Evolutionary conservation across 352 stramenopile species (phyloP).

Genomic region (Phytopythium helicoides): DNA sequence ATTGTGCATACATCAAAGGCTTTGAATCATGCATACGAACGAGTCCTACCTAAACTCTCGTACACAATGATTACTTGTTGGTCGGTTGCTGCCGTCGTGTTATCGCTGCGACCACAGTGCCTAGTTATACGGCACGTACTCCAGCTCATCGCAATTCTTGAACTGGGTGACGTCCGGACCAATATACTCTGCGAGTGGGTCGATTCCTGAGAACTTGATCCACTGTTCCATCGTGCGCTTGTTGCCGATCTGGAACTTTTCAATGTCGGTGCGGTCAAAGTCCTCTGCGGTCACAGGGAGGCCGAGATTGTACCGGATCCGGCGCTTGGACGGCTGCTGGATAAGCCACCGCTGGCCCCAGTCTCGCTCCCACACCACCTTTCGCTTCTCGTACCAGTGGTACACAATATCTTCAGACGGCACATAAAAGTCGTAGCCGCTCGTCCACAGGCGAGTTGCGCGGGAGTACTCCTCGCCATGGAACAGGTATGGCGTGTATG

Average conservation of each 20-base stretch:
- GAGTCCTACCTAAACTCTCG: too few relatives aligned
- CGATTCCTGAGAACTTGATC: slow-evolving; percentile 77
- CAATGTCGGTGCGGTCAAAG: slow-evolving; percentile 70
- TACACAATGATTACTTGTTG: too few relatives aligned
- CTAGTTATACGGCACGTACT: slow-evolving; percentile 58
- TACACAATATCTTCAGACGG: slow-evolving; percentile 71
- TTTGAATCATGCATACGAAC: too few relatives aligned
- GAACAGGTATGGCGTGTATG: slow-evolving; percentile 77
- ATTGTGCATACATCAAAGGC: too few relatives aligned
- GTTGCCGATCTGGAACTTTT: slow-evolving; percentile 63
- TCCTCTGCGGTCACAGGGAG: slow-evolving; percentile 63
- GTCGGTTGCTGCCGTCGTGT: too few relatives aligned
- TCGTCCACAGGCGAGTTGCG: slow-evolving; percentile 69
- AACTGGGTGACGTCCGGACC: slow-evolving; percentile 56
- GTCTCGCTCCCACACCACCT: slow-evolving; percentile 81
- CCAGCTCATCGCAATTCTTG: slow-evolving; percentile 62
- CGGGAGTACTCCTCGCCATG: slow-evolving; percentile 85
- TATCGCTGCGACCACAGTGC: too few relatives aligned
- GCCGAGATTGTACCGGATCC: slow-evolving; percentile 59
- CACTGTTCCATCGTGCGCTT: slow-evolving; percentile 79
- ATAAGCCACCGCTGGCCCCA: slow-evolving; percentile 66
- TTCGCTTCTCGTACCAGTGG: slow-evolving; percentile 81
- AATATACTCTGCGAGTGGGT: slow-evolving; percentile 63
- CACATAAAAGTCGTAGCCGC: slow-evolving; percentile 80
- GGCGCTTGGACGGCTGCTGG: slow-evolving; percentile 71